These are phyloP conservation scores for Aspergillus hancockii DNA, from an alignment of 495 filamentous ascomycete species.

Conservation along the genomic window DNA sequence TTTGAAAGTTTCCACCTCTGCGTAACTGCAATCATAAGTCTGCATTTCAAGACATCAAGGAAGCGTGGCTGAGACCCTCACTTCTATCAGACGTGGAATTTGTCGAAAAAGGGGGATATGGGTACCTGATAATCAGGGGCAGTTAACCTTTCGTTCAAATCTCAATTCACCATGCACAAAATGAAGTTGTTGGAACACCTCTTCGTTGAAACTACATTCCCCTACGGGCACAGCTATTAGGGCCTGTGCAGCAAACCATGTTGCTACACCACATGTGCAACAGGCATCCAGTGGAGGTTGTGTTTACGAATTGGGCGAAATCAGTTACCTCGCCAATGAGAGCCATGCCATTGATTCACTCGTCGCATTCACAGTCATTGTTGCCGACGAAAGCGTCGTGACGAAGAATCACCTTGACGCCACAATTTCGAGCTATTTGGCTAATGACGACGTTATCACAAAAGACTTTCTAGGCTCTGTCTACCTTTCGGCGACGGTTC, in stretches of 20 bases:
- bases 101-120: neutral
- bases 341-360: neutral
- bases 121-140: neutral
- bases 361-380: constrained; percentile 26
- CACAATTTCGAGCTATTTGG: constrained; percentile 11
- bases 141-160: neutral
- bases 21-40: neutral
- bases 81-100: neutral
- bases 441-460: constrained; percentile 13
- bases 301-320: constrained; percentile 1
- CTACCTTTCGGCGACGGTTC: constrained; percentile 9
- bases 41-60: neutral
- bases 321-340: constrained; percentile 11
- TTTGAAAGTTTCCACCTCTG: no score
- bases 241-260: neutral
- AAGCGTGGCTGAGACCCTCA: neutral
- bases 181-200: neutral
- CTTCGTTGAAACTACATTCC: neutral
- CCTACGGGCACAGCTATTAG: neutral
- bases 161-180: neutral
- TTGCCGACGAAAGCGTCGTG: constrained; percentile 18
- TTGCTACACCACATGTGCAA: neutral
- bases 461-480: constrained; percentile 4
- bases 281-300: neutral
- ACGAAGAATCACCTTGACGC: constrained; percentile 15